phyloP scores from a whole-genome alignment of 169 alveolate species.

The Plasmodium blacklocki region DNA sequence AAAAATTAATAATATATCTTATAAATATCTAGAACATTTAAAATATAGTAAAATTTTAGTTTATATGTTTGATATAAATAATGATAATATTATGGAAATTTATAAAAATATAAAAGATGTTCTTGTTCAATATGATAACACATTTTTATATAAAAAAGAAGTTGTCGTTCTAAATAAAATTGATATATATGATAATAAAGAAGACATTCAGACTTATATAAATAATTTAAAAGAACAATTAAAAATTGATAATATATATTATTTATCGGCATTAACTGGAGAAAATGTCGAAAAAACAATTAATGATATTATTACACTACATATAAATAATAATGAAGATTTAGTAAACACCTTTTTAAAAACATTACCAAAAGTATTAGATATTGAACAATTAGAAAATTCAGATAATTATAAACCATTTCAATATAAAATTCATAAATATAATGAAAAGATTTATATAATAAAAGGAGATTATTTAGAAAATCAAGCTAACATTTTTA shows the following conservation, averaged over 20 bases:
- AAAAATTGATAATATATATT: slow-evolving; percentile 42
- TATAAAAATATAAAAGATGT: slow-evolving; percentile 63
- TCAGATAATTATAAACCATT: slow-evolving; percentile 80
- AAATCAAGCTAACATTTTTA: slow-evolving; percentile 83
- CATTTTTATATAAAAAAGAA: slow-evolving; percentile 34
- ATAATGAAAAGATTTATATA: slow-evolving; percentile 78
- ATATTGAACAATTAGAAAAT: slow-evolving; percentile 76
- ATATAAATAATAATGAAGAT: slow-evolving; percentile 23
- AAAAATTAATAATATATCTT: slow-evolving; percentile 47
- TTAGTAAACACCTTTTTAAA: slow-evolving; percentile 28
- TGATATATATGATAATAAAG: slow-evolving; percentile 65
- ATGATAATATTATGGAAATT: slow-evolving; percentile 26
- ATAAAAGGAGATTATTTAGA: slow-evolving; percentile 79
- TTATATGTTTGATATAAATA: slow-evolving; percentile 72
- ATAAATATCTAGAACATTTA: slow-evolving; percentile 56
- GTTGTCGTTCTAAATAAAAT: slow-evolving; percentile 78
- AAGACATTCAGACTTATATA: slow-evolving; percentile 2
- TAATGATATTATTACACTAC: slow-evolving; percentile 24
- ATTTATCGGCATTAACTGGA: slow-evolving; percentile 74
- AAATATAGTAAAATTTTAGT: slow-evolving; percentile 65
- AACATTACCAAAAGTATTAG: slow-evolving; percentile 51
- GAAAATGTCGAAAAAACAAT: slow-evolving; percentile 65
- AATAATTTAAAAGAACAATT: slow-evolving; percentile 39
- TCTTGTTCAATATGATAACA: slow-evolving; percentile 40
- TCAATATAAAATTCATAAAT: slow-evolving; percentile 76